Conservation (phyloP, 1,284 basidiomycete species). For the Entoloma clypeatum region DNA sequence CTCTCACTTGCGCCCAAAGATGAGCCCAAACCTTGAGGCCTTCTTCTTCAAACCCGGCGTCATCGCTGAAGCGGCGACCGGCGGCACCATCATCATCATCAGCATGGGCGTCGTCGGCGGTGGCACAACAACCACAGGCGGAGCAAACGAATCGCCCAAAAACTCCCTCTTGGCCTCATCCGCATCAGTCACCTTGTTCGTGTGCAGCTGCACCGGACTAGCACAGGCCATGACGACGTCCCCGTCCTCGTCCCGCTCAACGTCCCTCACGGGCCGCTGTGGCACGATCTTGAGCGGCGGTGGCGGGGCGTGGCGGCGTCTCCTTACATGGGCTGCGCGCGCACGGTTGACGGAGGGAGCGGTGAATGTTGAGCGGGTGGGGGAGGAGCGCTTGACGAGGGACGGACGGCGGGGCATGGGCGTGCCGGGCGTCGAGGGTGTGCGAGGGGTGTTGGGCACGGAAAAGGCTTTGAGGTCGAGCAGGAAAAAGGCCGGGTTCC, state of each 20-base stretch:
- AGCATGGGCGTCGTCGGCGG: not conserved
- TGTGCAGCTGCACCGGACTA: too few species aligned
- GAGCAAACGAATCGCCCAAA: conserved; percentile 30
- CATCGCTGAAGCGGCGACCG: too few species aligned
- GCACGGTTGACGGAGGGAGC: not conserved
- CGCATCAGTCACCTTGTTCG: conserved; percentile 9
- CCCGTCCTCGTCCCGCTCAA: conserved; percentile 10
- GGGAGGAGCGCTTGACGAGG: conserved; percentile 16
- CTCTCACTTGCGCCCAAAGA: conserved; percentile 17
- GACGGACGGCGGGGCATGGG: conserved; percentile 12
- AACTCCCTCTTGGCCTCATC: conserved; percentile 28
- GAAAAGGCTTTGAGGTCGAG: conserved; percentile 35
- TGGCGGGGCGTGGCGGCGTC: conserved; percentile 40
- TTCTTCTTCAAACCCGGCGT: conserved; percentile 14
- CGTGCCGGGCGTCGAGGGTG: conserved; percentile 12
- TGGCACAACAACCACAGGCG: conserved; percentile 1
- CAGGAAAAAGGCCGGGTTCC: conserved; percentile 34
- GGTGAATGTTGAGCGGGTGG: conserved; percentile 15
- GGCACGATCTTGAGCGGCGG: conserved; percentile 39
- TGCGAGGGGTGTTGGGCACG: conserved; percentile 8
- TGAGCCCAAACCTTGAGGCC: conserved; percentile 10
- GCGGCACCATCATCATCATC: not conserved
- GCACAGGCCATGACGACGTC: conserved; percentile 9
- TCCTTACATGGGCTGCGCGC: conserved; percentile 26
- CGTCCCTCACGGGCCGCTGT: conserved; percentile 11